Evolutionary conservation across 2,329 filamentous ascomycete genomes (phyloP).

Genomic region (Cladobotryum protrusum): DNA sequence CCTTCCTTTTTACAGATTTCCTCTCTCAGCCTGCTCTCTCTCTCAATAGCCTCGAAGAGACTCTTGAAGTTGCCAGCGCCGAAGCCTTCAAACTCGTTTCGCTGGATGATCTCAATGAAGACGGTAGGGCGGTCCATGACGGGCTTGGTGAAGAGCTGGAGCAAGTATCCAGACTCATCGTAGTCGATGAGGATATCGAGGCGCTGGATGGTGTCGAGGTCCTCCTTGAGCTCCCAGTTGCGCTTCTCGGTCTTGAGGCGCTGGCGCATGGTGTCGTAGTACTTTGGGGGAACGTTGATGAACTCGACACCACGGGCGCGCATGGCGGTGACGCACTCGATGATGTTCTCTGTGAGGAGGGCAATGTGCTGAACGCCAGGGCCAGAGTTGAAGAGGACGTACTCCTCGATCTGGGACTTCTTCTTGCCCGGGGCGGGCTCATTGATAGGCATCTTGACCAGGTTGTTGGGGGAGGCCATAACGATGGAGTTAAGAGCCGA

Average conservation of each 20-base stretch:
- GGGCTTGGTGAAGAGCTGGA: conserved; percentile 75
- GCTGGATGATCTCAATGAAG: conserved; percentile 93
- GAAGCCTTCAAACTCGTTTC: conserved; percentile 85
- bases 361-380: conserved; percentile 92
- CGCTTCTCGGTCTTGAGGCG: conserved; percentile 61
- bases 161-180: conserved; percentile 81
- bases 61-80: conserved; percentile 95
- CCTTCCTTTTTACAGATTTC: conserved; percentile 58
- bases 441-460: conserved; percentile 98
- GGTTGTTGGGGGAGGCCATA: conserved; percentile 77
- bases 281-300: conserved; percentile 80
- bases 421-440: conserved; percentile 87
- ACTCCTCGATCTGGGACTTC: conserved; percentile 92
- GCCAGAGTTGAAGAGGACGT: conserved; percentile 82
- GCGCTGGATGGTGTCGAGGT: conserved; percentile 67
- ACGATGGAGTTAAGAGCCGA: conserved; percentile 83
- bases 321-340: conserved; percentile 68
- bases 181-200: conserved; percentile 93
- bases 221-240: conserved; percentile 64
- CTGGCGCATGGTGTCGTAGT: conserved; percentile 72
- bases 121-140: conserved; percentile 92
- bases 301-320: conserved; percentile 88
- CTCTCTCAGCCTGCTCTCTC: conserved; percentile 80
- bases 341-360: conserved; percentile 73
- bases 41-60: conserved; percentile 89